phyloP scores from a whole-genome alignment of 306 rosid genomes.

The Fragaria iinumae region DNA sequence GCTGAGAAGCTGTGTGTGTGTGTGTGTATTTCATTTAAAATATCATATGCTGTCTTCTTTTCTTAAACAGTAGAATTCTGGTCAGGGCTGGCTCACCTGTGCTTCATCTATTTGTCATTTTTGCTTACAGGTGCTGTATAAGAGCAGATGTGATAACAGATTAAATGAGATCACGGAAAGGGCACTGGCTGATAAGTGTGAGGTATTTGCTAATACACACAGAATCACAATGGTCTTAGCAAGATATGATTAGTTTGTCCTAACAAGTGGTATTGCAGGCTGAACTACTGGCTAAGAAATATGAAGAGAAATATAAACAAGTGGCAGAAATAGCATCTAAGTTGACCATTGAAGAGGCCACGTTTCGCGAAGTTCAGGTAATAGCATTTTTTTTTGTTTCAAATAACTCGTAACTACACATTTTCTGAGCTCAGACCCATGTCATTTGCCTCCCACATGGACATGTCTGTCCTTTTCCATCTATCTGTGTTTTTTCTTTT shows the following conservation, averaged over 20 bases:
- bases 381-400: slow-evolving; percentile 11
- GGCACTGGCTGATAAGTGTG: slow-evolving; percentile 90
- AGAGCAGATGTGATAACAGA: slow-evolving; percentile 88
- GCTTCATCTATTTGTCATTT: slow-evolving; percentile 15
- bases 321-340: slow-evolving; percentile 90
- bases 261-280: slow-evolving; percentile 54
- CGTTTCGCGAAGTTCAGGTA: slow-evolving; percentile 90
- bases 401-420: background rate
- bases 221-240: slow-evolving; percentile 17
- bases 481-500: background rate
- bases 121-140: slow-evolving; percentile 70
- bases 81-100: background rate
- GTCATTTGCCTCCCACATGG: background rate
- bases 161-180: slow-evolving; percentile 93
- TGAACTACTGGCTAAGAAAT: slow-evolving; percentile 69
- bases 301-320: slow-evolving; percentile 93
- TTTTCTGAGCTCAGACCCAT: background rate
- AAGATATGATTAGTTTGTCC: slow-evolving; percentile 10
- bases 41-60: background rate
- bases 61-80: slow-evolving; percentile 8
- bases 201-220: slow-evolving; percentile 48
- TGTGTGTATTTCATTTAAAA: background rate
- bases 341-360: slow-evolving; percentile 86
- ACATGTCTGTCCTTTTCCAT: background rate
- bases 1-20: too few relatives aligned